Evolutionary conservation across 208 protist species (phyloP), one percentile per base, ranked within the genome.

Genomic region (Trypanosoma platydactyli): DNA sequence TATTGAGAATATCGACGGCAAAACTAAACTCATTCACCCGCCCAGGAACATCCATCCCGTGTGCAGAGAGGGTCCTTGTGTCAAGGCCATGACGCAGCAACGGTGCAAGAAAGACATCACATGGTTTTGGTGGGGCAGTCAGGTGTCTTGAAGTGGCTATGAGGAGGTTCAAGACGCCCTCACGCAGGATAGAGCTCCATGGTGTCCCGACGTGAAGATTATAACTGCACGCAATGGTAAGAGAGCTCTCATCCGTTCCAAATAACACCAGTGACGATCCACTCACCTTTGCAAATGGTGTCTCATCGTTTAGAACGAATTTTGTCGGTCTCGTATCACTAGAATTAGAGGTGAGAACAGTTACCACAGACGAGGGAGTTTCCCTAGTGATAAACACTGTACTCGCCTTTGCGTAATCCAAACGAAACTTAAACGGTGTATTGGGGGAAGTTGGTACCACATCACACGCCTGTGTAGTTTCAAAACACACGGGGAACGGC

Each of bases 221-320:
- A 67, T 91, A 96, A 68, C 80, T 77, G 24, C 83, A 77, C 15
- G 83, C 79, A 35, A 81, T 79, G 20, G 88, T 92, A 68, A 96
- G 83, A 42, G 75, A 88, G 35, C 65, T 82, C 42, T 91, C 79
- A 22, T 81, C 88, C 5, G 27, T 68, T 29, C 91, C 88, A 70
- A 84, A 88, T 33, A 94, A 59, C 57, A 94, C 51, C 15, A 94
- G 29, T 16, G 50, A 59, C 11, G 81, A 88, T 22, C 88, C 88
- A 25, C 68, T 55, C 25, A 94, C 40, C 57, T 84, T 82, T 13
- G 79, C 64, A 60, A 84, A 83, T 38, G 79, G 63, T 44, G 59
- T 73, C 30, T 75, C 72, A 44, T 78, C 68, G 24, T 76, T 73
- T 68, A 93, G 76, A 9, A 83, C 71, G 27, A 72, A 49, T 48